Evolutionary conservation across 2,329 filamentous ascomycete genomes (phyloP).

Genomic region (Shiraia bambusicola): DNA sequence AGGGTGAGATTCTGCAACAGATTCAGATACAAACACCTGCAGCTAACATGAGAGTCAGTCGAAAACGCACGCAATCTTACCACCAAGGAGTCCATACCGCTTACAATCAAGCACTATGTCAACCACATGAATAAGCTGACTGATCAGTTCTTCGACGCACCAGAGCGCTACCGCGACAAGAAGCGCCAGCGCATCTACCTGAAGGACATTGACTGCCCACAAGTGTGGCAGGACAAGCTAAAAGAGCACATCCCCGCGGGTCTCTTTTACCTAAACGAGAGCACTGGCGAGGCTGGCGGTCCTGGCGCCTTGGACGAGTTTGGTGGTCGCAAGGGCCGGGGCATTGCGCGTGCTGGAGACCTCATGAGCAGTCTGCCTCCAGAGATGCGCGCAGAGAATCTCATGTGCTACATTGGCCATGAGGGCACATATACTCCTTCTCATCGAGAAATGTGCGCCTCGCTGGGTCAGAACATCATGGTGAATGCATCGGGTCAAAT

Average conservation of each 20-base stretch:
- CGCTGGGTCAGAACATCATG: conserved; percentile 96
- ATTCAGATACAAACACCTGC: conserved; percentile 19
- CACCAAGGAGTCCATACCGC: conserved; percentile 70
- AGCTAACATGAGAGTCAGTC: conserved; percentile 53
- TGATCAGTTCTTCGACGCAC: conserved; percentile 71
- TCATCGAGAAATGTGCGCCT: conserved; percentile 97
- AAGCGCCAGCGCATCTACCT: conserved; percentile 85
- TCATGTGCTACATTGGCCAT: conserved; percentile 98
- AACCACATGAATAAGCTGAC: conserved; percentile 82
- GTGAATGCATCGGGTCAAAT: conserved; percentile 75
- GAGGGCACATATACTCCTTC: conserved; percentile 96
- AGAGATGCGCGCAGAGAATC: conserved; percentile 88
- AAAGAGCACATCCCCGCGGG: conserved; percentile 74
- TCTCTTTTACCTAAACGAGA: conserved; percentile 90
- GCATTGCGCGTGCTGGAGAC: conserved; percentile 75
- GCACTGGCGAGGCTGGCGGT: conserved; percentile 60
- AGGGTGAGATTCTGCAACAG: conserved; percentile 57
- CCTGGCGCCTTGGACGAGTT: conserved; percentile 56
- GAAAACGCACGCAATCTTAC: conserved; percentile 83
- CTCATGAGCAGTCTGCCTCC: conserved; percentile 89
- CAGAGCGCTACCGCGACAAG: conserved; percentile 74
- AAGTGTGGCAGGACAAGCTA: conserved; percentile 80
- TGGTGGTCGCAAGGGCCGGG: conserved; percentile 53
- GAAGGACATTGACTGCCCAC: conserved; percentile 94
- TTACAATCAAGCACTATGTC: conserved; percentile 88